Base-by-base conservation (phyloP, 176 grass and related monocot genomes). In the Sorghum bicolor region DNA sequence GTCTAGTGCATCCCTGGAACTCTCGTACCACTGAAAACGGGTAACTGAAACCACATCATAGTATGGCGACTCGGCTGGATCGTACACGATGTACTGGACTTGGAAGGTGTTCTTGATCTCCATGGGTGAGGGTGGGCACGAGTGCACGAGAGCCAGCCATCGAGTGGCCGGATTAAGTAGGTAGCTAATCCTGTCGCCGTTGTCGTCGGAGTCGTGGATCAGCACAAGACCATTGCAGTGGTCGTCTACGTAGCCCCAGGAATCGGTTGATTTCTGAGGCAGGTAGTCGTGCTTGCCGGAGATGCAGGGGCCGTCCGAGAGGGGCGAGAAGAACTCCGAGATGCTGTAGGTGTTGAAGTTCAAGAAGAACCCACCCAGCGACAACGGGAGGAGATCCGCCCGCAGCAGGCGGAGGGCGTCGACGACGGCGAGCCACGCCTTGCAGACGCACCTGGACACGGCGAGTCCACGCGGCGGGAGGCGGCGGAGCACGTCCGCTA, bases 221-320 rank as follows among this genome's bases (percentile, higher is more conserved):
- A 81, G 48, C 47, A 71, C 47, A 24, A 81, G 66, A 24, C 79
- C 79, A 48, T 76, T 76, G 76, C 28, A 43, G 76, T 47, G 61
- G 28, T 32, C 3, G 2, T 2, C 2, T 3, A 32, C 16, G 25
- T 0, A 0, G 36, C 20, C 37, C 36, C 67, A 70, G 20, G 47
- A 50, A 50, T 0, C 14, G 14, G 44, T 1, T 16, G 1, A 1
- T 1, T 3, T 3, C 13, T 47, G 2, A 47, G 13, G 44, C 44
- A 47, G 14, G 44, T 47, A 16, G 44, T 47, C 4, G 14, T 47
- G 44, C 44, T 47, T 16, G 44, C 4, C 14, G 14, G 44, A 47
- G 44, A 47, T 47, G 44, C 14, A 47, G 44, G 14, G 44, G 4
- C 44, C 3, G 44, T 47, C 44, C 44, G 44, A 47, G 44, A 4